A percentile compares a stretch with the other conserved stretches of the same genome.
phyloP scores from a whole-genome alignment of 805 yeast genomes.

The Cyberlindnera veronae region DNA sequence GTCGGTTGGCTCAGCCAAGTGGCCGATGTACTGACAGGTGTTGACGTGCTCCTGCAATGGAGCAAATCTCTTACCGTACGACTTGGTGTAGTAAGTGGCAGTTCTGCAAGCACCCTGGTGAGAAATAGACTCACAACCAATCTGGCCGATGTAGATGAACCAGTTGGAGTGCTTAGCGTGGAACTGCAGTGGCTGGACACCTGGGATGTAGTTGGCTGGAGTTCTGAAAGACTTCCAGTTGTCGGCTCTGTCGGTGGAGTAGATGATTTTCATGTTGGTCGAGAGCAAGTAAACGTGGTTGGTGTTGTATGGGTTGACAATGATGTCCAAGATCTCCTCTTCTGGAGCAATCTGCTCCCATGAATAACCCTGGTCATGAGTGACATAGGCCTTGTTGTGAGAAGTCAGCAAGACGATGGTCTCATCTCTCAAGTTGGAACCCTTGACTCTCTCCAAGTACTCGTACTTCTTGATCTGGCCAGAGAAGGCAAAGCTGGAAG shows the following conservation, averaged over 20 bases:
- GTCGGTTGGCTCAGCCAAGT: conserved; percentile 42
- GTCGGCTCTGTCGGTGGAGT: conserved; percentile 67
- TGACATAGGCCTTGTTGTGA: conserved; percentile 51
- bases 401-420: conserved; percentile 60
- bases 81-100: conserved; percentile 57
- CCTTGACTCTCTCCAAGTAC: conserved; percentile 46
- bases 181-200: conserved; percentile 56
- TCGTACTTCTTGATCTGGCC: conserved; percentile 53
- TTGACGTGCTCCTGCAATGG: conserved; percentile 49
- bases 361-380: conserved; percentile 49
- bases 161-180: conserved; percentile 51
- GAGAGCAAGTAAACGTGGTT: conserved; percentile 39
- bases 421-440: conserved; percentile 49
- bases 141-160: conserved; percentile 68
- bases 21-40: conserved; percentile 67
- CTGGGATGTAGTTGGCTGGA: conserved; percentile 47
- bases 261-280: conserved; percentile 37
- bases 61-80: conserved; percentile 64
- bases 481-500: conserved; percentile 42
- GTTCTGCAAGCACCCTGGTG: conserved; percentile 43
- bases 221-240: conserved; percentile 41
- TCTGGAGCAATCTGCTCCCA: conserved; percentile 29
- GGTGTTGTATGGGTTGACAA: conserved; percentile 55
- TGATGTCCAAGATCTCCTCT: conserved; percentile 49
- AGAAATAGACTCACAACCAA: conserved; percentile 41